Evolutionary conservation across 73 alveolate genomes (phyloP).

Genomic region (Paramecium tetraurelia): DNA sequence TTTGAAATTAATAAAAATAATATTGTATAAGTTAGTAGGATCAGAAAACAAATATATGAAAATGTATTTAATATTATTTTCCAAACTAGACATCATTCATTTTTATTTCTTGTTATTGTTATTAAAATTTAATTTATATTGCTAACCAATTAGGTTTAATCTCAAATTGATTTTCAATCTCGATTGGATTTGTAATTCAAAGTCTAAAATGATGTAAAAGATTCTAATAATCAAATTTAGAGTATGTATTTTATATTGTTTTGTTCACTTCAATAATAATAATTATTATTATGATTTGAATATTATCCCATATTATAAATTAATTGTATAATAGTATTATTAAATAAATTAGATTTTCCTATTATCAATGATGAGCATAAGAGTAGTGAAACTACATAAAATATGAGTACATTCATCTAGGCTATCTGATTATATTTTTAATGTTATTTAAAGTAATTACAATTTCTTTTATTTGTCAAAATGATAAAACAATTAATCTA

Average conservation of each 20-base stretch:
- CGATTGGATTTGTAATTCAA: no score
- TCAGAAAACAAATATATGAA: no score
- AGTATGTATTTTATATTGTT: background rate
- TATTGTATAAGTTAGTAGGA: no score
- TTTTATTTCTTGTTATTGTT: no score
- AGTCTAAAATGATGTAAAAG: background rate
- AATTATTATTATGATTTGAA: background rate
- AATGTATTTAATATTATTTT: no score
- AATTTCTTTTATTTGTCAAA: background rate
- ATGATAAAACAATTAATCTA: no score
- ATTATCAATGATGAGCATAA: background rate
- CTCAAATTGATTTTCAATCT: background rate
- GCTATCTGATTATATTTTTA: conserved; percentile 1
- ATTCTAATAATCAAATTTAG: background rate
- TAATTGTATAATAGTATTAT: background rate
- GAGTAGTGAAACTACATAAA: background rate
- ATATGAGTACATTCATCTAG: background rate
- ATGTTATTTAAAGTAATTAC: background rate
- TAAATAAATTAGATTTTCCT: background rate
- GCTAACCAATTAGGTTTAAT: background rate
- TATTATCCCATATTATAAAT: background rate
- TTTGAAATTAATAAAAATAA: no score
- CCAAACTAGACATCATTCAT: no score
- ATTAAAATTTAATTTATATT: background rate
- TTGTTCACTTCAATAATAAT: background rate